Conservation (phyloP, 1,139 yeast genomes). For the Candida albicans region DNA sequence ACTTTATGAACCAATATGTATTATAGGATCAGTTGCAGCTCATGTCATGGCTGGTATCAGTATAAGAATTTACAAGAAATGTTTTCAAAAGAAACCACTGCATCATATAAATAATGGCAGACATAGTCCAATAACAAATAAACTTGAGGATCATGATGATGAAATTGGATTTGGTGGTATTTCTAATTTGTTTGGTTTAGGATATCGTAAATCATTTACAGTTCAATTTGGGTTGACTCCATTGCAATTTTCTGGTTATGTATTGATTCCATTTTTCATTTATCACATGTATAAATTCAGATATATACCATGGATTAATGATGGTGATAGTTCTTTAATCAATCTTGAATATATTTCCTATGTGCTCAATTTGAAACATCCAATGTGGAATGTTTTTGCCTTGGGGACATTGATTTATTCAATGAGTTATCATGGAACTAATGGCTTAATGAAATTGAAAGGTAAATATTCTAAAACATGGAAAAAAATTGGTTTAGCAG, state of each 20-base stretch:
- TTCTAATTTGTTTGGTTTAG: conserved; percentile 52
- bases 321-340: conserved; percentile 66
- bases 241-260: conserved; percentile 59
- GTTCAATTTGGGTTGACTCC: conserved; percentile 45
- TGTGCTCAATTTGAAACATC: conserved; percentile 31
- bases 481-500: conserved; percentile 36
- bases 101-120: conserved; percentile 8
- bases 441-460: conserved; percentile 36
- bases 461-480: conserved; percentile 29
- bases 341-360: conserved; percentile 54
- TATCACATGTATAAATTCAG: conserved; percentile 54
- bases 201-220: conserved; percentile 48
- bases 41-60: conserved; percentile 59
- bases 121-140: not conserved
- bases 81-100: conserved; percentile 17
- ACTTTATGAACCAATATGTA: conserved; percentile 46
- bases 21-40: conserved; percentile 45
- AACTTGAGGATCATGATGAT: conserved; percentile 24
- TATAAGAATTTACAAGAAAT: conserved; percentile 38
- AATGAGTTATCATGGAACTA: conserved; percentile 35
- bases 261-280: conserved; percentile 44
- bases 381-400: conserved; percentile 20
- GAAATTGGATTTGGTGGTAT: conserved; percentile 63
- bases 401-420: conserved; percentile 25
- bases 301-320: conserved; percentile 48